Evolutionary conservation across 2,329 filamentous ascomycete genomes (phyloP).

Genomic region (Apiospora aurea): DNA sequence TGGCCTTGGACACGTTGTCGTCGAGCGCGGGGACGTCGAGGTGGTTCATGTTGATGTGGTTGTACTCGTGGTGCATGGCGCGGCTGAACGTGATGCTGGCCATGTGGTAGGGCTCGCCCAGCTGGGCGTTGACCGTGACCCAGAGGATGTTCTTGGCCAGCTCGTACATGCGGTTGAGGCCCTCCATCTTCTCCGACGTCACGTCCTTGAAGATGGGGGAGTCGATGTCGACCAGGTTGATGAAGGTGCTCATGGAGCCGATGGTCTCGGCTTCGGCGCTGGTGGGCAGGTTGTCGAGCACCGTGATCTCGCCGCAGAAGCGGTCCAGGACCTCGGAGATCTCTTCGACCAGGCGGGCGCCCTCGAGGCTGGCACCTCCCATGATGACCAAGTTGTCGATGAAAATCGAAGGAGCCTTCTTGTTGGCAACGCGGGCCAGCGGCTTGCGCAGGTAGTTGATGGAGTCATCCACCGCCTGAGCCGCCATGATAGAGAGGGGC

Average conservation of each 20-base stretch:
- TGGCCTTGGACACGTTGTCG: background rate
- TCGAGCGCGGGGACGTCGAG: background rate
- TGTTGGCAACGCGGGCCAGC: background rate
- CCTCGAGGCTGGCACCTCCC: background rate
- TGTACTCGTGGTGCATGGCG: background rate
- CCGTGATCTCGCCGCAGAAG: background rate
- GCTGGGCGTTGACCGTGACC: background rate
- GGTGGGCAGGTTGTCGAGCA: background rate
- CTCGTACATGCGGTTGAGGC: background rate
- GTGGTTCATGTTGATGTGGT: background rate
- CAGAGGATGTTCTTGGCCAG: background rate
- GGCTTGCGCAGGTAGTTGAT: background rate
- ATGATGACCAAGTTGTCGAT: background rate
- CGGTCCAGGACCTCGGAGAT: background rate
- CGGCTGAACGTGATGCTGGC: background rate
- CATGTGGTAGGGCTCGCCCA: conserved; percentile 2
- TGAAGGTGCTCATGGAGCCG: background rate
- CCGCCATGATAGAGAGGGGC: background rate
- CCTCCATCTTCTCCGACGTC: background rate
- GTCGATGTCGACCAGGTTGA: background rate
- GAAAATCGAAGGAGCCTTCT: background rate
- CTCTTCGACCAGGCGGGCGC: background rate
- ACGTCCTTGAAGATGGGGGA: background rate
- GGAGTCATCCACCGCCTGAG: background rate
- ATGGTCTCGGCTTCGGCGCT: background rate